Conservation (phyloP, 306 rosid species). For the Chamaecrista fasciculata region DNA sequence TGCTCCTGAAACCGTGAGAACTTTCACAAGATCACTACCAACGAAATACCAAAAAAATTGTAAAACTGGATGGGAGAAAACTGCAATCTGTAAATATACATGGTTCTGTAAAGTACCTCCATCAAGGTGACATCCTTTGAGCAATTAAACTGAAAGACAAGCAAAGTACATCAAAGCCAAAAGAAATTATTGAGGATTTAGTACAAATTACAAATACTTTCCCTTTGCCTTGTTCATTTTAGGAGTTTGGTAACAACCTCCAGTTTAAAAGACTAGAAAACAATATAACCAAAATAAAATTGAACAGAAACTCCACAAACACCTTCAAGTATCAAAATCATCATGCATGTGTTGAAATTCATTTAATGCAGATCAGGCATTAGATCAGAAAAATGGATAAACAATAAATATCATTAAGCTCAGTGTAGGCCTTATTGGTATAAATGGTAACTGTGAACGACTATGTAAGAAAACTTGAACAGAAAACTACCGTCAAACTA, state of each 20-base stretch:
- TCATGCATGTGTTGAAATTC: background rate
- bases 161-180: constrained; percentile 29
- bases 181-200: constrained; percentile 7
- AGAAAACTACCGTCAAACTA: constrained; percentile 75
- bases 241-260: background rate
- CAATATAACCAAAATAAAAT: constrained; percentile 18
- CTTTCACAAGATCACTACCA: background rate
- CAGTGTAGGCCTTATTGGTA: background rate
- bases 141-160: constrained; percentile 83
- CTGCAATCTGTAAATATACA: background rate
- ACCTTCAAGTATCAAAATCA: constrained; percentile 7
- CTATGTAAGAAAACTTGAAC: constrained; percentile 22
- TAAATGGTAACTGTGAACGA: background rate
- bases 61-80: constrained; percentile 7
- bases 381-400: background rate
- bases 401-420: background rate
- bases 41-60: constrained; percentile 7
- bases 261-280: background rate
- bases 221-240: background rate
- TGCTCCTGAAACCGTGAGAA: constrained; percentile 61
- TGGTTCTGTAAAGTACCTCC: constrained; percentile 63
- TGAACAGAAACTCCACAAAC: constrained; percentile 14
- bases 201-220: constrained; percentile 7
- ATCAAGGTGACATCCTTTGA: constrained; percentile 77
- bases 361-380: background rate